Percentiles rank a stretch among this genome's conserved stretches.
These are phyloP conservation scores for Ustilago vetiveriae DNA, from an alignment of 1,284 basidiomycete species.

Conservation along the genomic window DNA sequence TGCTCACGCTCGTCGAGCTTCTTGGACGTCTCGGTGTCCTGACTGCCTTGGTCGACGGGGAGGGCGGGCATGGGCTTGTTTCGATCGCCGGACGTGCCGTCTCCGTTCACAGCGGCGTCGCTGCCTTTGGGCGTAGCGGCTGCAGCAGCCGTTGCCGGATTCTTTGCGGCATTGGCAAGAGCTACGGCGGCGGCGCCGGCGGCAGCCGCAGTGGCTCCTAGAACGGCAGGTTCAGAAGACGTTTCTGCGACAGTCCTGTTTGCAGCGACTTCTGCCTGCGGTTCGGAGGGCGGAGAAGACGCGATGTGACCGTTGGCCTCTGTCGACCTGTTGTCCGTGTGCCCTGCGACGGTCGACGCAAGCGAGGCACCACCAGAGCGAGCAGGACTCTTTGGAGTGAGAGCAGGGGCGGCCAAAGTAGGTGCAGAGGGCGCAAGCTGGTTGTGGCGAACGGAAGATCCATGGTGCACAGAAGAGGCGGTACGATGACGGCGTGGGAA, in stretches of 20 bases:
- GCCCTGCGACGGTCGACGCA: slow-evolving; percentile 6
- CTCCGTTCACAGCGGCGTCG: background rate
- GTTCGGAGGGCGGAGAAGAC: slow-evolving; percentile 16
- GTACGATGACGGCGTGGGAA: slow-evolving; percentile 21
- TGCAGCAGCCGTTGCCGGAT: too few species aligned
- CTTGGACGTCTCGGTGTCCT: slow-evolving; percentile 16
- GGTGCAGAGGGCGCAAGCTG: slow-evolving; percentile 11
- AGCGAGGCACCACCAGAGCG: slow-evolving; percentile 14
- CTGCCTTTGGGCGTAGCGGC: background rate
- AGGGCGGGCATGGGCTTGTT: slow-evolving; percentile 19
- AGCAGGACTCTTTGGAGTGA: slow-evolving; percentile 36
- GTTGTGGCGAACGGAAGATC: slow-evolving; percentile 10
- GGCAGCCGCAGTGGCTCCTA: slow-evolving; percentile 10
- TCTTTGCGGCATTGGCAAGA: slow-evolving; percentile 3
- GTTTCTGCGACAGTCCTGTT: slow-evolving; percentile 2
- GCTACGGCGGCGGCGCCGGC: slow-evolving; percentile 21
- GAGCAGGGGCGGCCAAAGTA: slow-evolving; percentile 10
- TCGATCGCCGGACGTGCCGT: background rate
- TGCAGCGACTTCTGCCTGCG: background rate
- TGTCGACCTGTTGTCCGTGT: slow-evolving; percentile 22
- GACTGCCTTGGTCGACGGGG: slow-evolving; percentile 14
- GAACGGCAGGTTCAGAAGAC: background rate
- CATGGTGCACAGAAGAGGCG: slow-evolving; percentile 19
- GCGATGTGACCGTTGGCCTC: slow-evolving; percentile 25
- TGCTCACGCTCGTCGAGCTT: slow-evolving; percentile 34